A percentile compares a stretch with the other conserved stretches of the same genome.
Conservation (phyloP, 352 stramenopile genomes). For the Phytophthora rubi region DNA sequence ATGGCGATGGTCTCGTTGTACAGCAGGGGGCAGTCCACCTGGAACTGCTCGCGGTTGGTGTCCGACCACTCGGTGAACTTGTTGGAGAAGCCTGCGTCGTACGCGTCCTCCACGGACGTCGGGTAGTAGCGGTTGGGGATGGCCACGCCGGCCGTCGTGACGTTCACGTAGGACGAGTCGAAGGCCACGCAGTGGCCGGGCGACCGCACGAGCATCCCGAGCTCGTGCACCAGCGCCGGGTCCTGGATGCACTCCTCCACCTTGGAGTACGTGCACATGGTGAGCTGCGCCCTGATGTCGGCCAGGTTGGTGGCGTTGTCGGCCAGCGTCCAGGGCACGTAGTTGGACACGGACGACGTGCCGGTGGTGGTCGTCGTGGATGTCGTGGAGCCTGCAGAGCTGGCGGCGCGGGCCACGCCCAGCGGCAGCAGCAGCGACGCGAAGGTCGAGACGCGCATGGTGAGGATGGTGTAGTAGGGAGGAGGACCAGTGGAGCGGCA, state of each 20-base stretch:
- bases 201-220: slow-evolving; percentile 48
- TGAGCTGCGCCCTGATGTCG: slow-evolving; percentile 41
- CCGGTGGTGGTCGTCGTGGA: slow-evolving; percentile 20
- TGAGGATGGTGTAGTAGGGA: slow-evolving; percentile 15
- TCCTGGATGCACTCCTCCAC: slow-evolving; percentile 60
- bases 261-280: slow-evolving; percentile 72
- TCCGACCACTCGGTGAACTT: slow-evolving; percentile 70
- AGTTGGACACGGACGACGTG: slow-evolving; percentile 30
- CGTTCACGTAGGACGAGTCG: slow-evolving; percentile 55
- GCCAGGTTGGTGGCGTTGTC: slow-evolving; percentile 47
- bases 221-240: slow-evolving; percentile 35
- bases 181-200: slow-evolving; percentile 59
- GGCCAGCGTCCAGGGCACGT: slow-evolving; percentile 47
- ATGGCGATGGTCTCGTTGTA: slow-evolving; percentile 61
- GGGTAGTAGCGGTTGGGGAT: slow-evolving; percentile 65
- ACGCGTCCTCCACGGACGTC: slow-evolving; percentile 53
- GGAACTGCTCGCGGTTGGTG: slow-evolving; percentile 59
- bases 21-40: slow-evolving; percentile 66
- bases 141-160: slow-evolving; percentile 35
- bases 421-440: slow-evolving; percentile 29
- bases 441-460: slow-evolving; percentile 21
- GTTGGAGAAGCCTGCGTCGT: slow-evolving; percentile 55
- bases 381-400: background rate
- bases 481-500: slow-evolving; percentile 12
- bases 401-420: slow-evolving; percentile 11